Conservation (phyloP, 768 basidiomycete species). For the Hericium coralloides region DNA sequence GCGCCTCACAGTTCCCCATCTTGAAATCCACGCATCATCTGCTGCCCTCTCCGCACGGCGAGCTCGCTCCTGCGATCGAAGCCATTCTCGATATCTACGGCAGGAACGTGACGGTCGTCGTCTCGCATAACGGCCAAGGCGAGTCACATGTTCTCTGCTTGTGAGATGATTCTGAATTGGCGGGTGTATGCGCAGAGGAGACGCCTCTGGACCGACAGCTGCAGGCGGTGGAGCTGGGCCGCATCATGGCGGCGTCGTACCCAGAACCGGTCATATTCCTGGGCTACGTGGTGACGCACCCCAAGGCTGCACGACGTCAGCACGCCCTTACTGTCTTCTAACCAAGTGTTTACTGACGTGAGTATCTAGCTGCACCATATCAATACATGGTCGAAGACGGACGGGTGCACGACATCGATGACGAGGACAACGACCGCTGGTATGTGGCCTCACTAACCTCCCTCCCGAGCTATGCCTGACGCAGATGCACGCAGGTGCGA, state of each 20-base stretch:
- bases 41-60: slow-evolving; percentile 77
- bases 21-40: slow-evolving; percentile 80
- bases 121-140: slow-evolving; percentile 91
- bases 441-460: slow-evolving; percentile 19
- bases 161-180: background rate
- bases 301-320: slow-evolving; percentile 55
- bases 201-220: slow-evolving; percentile 83
- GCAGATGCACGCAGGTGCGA: slow-evolving; percentile 54
- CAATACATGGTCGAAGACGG: slow-evolving; percentile 73
- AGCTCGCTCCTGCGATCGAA: slow-evolving; percentile 86
- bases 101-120: slow-evolving; percentile 70
- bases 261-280: slow-evolving; percentile 72
- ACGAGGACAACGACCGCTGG: slow-evolving; percentile 66
- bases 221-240: slow-evolving; percentile 72
- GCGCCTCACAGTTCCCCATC: slow-evolving; percentile 66
- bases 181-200: slow-evolving; percentile 47
- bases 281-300: slow-evolving; percentile 72
- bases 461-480: background rate
- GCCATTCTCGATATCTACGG: slow-evolving; percentile 77
- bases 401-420: slow-evolving; percentile 69
- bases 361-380: slow-evolving; percentile 57
- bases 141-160: slow-evolving; percentile 1
- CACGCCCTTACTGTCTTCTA: slow-evolving; percentile 5
- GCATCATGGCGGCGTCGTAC: slow-evolving; percentile 63
- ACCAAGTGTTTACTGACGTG: background rate